These are phyloP conservation scores for Fusarium compactum DNA, from an alignment of 2,329 filamentous ascomycete genomes.

Conservation along the genomic window DNA sequence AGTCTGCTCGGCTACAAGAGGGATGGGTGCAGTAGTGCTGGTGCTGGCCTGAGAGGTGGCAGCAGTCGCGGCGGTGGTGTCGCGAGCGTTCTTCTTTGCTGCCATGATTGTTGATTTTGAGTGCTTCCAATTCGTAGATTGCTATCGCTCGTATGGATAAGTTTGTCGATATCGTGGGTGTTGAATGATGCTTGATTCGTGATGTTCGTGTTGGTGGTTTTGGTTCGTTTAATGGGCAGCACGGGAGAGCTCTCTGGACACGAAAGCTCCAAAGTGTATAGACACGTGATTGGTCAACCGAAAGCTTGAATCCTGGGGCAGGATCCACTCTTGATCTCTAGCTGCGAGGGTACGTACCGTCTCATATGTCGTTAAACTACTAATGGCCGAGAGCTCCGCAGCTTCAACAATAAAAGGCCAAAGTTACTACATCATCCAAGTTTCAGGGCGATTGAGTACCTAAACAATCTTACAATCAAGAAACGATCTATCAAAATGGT, in stretches of 20 bases:
- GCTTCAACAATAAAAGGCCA: not conserved
- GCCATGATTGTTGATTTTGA: conserved; percentile 57
- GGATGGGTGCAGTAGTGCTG: conserved; percentile 46
- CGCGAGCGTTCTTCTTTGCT: conserved; percentile 61
- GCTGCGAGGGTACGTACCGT: conserved; percentile 10
- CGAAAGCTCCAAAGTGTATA: conserved; percentile 52
- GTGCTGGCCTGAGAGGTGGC: conserved; percentile 49
- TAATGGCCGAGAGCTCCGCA: conserved; percentile 22
- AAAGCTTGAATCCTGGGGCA: conserved; percentile 25
- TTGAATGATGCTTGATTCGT: conserved; percentile 21
- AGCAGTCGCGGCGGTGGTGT: conserved; percentile 51
- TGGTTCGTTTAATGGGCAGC: conserved; percentile 22
- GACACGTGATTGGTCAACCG: conserved; percentile 50
- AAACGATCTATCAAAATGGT: conserved; percentile 19
- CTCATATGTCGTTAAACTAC: conserved; percentile 32
- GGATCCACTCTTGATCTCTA: conserved; percentile 5
- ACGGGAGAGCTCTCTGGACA: conserved; percentile 49
- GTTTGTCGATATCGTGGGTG: not conserved
- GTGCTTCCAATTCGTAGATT: not conserved
- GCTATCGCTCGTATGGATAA: not conserved
- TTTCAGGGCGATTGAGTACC: not conserved
- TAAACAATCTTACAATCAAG: not conserved
- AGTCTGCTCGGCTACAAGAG: conserved; percentile 35
- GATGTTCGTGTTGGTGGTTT: conserved; percentile 25
- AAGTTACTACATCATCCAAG: conserved; percentile 1